A percentile compares a stretch with the other conserved stretches of the same genome.
Conservation (phyloP, 768 basidiomycete genomes). For the Trametes elegans region DNA sequence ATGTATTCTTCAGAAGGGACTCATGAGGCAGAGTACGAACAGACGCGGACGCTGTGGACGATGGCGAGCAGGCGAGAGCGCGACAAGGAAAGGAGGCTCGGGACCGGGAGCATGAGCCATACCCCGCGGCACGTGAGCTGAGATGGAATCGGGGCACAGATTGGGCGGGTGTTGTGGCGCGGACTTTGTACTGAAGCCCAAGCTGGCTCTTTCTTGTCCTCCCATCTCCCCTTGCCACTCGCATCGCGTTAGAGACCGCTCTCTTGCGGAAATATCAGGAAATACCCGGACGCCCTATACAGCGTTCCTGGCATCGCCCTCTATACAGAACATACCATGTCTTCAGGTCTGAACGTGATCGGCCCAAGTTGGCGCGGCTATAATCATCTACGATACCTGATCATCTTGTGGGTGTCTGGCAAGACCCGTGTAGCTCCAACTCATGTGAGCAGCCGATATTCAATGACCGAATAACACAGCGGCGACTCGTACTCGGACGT, state of each 20-base stretch:
- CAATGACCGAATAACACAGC: conserved; percentile 32
- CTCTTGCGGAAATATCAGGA: not conserved
- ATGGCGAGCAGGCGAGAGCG: conserved; percentile 2
- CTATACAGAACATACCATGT: too few relatives aligned
- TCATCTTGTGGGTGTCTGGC: conserved; percentile 50
- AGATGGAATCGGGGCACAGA: not conserved
- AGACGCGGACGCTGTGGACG: not conserved
- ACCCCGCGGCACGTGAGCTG: conserved; percentile 6
- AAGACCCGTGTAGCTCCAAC: not conserved
- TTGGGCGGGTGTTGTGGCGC: not conserved
- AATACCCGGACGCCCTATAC: not conserved
- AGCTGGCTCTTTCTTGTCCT: too few relatives aligned
- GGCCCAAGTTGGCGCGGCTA: conserved; percentile 44
- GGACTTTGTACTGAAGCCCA: not conserved
- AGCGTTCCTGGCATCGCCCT: not conserved
- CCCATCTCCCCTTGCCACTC: not conserved
- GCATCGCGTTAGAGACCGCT: not conserved
- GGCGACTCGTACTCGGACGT: conserved; percentile 60
- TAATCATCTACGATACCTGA: conserved; percentile 37
- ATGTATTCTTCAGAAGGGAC: conserved; percentile 3
- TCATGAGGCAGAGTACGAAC: not conserved
- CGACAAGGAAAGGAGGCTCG: conserved; percentile 6
- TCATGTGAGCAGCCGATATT: not conserved
- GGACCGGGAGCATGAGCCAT: not conserved
- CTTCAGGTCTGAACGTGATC: conserved; percentile 1